Evolutionary conservation across 2,329 filamentous ascomycete species (phyloP).

Genomic region (Hymenoscyphus scutula): DNA sequence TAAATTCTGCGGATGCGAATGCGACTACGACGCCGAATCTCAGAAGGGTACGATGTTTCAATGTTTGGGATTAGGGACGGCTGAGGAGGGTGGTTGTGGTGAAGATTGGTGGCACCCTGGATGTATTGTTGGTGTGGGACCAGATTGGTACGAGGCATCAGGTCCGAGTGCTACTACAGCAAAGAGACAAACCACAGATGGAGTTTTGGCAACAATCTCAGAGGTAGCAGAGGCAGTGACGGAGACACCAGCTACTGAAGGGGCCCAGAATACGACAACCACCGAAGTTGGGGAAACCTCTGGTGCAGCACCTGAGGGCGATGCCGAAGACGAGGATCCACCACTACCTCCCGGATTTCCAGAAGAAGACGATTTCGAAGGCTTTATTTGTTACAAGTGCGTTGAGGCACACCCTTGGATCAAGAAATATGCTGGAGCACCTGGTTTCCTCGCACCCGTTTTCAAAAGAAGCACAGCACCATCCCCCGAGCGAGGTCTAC

Average conservation of each 20-base stretch:
- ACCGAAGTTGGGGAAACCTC: slow-evolving; percentile 20
- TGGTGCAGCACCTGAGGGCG: slow-evolving; percentile 38
- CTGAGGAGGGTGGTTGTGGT: slow-evolving; percentile 82
- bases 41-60: slow-evolving; percentile 99
- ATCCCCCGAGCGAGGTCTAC: slow-evolving; percentile 33
- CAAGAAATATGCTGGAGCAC: slow-evolving; percentile 76
- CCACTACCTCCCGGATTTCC: slow-evolving; percentile 85
- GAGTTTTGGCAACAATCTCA: slow-evolving; percentile 47
- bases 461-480: slow-evolving; percentile 44
- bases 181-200: slow-evolving; percentile 36
- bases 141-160: slow-evolving; percentile 64
- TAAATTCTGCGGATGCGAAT: slow-evolving; percentile 83
- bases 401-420: slow-evolving; percentile 87
- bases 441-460: slow-evolving; percentile 76
- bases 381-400: slow-evolving; percentile 93
- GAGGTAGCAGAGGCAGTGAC: slow-evolving; percentile 45
- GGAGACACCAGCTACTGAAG: slow-evolving; percentile 20
- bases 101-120: slow-evolving; percentile 98
- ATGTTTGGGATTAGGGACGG: slow-evolving; percentile 79
- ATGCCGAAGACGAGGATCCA: slow-evolving; percentile 54
- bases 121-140: slow-evolving; percentile 77
- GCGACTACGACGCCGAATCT: slow-evolving; percentile 82
- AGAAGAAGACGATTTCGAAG: slow-evolving; percentile 82
- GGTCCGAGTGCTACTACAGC: slow-evolving; percentile 37
- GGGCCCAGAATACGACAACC: slow-evolving; percentile 19